Percentiles rank a stretch among this genome's conserved stretches.
Conservation (phyloP, 139 green algal genomes). For the Nannochloris sp. region DNA sequence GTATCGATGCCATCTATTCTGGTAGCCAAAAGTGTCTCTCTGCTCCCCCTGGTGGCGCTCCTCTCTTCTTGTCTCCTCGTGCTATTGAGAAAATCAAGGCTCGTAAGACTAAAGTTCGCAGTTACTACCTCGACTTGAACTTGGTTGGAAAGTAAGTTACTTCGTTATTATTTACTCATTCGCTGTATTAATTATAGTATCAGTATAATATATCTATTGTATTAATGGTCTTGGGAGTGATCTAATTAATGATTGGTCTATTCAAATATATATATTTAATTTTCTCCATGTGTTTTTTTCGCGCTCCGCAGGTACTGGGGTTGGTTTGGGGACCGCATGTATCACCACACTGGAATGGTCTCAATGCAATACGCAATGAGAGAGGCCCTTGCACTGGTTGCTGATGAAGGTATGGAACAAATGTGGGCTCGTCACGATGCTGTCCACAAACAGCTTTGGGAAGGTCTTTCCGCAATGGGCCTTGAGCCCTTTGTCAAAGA, state of each 20-base stretch:
- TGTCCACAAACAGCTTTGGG: constrained; percentile 65
- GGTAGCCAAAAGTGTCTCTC: constrained; percentile 85
- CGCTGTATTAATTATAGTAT: too few relatives aligned
- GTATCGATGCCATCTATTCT: constrained; percentile 80
- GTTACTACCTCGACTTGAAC: constrained; percentile 84
- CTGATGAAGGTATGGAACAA: constrained; percentile 58
- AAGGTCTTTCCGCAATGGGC: constrained; percentile 60
- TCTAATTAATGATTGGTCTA: too few relatives aligned
- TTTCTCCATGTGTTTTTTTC: constrained; percentile 1
- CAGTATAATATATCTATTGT: too few relatives aligned
- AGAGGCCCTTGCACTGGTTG: constrained; percentile 73
- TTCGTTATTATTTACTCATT: not conserved
- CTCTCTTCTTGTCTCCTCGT: constrained; percentile 63
- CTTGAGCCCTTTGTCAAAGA: constrained; percentile 75
- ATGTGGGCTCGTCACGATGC: constrained; percentile 57
- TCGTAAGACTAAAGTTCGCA: constrained; percentile 63
- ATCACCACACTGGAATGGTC: constrained; percentile 77
- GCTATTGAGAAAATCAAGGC: constrained; percentile 66
- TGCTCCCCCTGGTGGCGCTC: constrained; percentile 64
- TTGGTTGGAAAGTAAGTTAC: constrained; percentile 56
- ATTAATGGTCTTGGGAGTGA: too few relatives aligned
- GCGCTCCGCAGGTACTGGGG: constrained; percentile 46
- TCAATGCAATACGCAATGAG: constrained; percentile 81
- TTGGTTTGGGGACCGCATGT: constrained; percentile 65
- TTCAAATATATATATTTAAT: too few relatives aligned